Conservation (phyloP, 345 rosid genomes). For the Camelina hispida region DNA sequence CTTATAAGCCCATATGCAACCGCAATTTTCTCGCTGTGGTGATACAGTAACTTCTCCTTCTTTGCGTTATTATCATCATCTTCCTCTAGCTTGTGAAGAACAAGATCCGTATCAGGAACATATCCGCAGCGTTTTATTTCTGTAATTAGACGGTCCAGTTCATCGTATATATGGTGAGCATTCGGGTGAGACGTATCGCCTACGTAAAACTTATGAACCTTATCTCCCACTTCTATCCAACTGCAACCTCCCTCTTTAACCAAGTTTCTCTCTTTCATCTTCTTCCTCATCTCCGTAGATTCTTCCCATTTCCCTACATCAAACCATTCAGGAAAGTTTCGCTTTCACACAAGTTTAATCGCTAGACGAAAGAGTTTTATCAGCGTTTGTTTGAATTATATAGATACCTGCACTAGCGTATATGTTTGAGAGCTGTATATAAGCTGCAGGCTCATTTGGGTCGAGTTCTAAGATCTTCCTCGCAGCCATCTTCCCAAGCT, state of each 20-base stretch:
- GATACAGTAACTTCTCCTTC: slow-evolving; percentile 64
- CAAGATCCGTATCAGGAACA: slow-evolving; percentile 67
- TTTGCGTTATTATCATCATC: slow-evolving; percentile 50
- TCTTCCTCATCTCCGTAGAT: slow-evolving; percentile 57
- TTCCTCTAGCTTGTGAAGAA: slow-evolving; percentile 72
- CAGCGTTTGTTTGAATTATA: not conserved
- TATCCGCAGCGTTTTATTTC: slow-evolving; percentile 68
- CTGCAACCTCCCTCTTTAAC: slow-evolving; percentile 82
- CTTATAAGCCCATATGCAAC: slow-evolving; percentile 73
- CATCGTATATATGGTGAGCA: slow-evolving; percentile 50
- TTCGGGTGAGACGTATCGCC: slow-evolving; percentile 71
- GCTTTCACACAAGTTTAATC: not conserved
- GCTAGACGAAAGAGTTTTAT: not conserved
- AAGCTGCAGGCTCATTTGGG: slow-evolving; percentile 68
- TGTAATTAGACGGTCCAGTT: slow-evolving; percentile 52
- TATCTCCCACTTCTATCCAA: slow-evolving; percentile 73
- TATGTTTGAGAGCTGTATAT: slow-evolving; percentile 70
- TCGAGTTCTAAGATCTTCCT: slow-evolving; percentile 67
- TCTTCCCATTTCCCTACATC: slow-evolving; percentile 63
- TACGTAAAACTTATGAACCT: slow-evolving; percentile 68
- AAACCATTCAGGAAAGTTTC: not conserved
- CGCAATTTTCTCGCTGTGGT: slow-evolving; percentile 84
- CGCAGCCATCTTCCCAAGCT: slow-evolving; percentile 66
- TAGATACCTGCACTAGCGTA: slow-evolving; percentile 56
- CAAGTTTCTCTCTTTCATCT: slow-evolving; percentile 63